Evolutionary conservation across 108 stramenopile species (phyloP).

Genomic region (Cyclotella baltica): DNA sequence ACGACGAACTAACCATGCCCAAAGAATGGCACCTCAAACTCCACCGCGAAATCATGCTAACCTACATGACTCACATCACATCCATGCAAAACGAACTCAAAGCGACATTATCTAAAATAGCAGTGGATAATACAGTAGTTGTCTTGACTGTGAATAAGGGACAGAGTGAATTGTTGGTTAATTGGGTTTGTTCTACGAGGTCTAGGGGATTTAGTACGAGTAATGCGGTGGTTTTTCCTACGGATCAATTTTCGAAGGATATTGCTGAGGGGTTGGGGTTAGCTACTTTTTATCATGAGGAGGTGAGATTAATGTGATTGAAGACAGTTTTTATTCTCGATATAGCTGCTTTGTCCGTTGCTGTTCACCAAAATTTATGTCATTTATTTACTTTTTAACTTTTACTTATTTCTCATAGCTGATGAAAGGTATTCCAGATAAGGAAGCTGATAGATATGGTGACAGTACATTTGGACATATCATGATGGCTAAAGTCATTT

Average conservation of each 20-base stretch:
- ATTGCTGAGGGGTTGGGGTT: slow-evolving; percentile 53
- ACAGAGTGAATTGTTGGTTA: slow-evolving; percentile 55
- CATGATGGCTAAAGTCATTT: slow-evolving; percentile 90
- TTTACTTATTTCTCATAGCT: no score
- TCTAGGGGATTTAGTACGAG: slow-evolving; percentile 51
- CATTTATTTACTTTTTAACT: no score
- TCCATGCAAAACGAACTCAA: slow-evolving; percentile 25
- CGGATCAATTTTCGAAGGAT: slow-evolving; percentile 47
- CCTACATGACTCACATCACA: slow-evolving; percentile 26
- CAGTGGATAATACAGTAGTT: slow-evolving; percentile 51
- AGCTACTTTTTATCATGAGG: slow-evolving; percentile 47
- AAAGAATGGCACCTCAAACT: slow-evolving; percentile 3
- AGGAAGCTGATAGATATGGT: slow-evolving; percentile 70
- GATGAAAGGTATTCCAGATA: no score
- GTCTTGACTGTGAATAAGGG: slow-evolving; percentile 55
- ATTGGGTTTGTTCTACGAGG: slow-evolving; percentile 60
- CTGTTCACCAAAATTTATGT: no score
- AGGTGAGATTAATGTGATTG: no score
- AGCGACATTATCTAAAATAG: slow-evolving; percentile 27
- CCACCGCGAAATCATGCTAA: slow-evolving; percentile 30
- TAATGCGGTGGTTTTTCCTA: slow-evolving; percentile 50
- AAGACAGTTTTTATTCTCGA: no score
- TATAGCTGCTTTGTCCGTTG: no score
- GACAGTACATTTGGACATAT: slow-evolving; percentile 78
- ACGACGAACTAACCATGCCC: slow-evolving; percentile 43